These are phyloP conservation scores for Pholiota conissans DNA, from an alignment of 768 basidiomycete genomes.

Conservation along the genomic window DNA sequence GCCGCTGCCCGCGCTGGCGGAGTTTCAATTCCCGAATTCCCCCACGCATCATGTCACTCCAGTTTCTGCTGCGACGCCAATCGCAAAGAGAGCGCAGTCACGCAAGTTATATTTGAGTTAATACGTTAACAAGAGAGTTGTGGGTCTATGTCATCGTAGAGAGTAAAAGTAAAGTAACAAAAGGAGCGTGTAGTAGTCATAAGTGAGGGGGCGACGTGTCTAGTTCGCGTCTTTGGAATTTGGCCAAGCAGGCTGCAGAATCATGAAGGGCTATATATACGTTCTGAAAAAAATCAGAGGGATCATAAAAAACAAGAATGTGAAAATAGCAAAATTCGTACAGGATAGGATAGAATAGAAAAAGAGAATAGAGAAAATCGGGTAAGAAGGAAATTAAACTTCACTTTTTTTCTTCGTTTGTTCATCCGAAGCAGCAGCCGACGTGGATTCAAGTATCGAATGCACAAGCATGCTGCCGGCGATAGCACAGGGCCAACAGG, in stretches of 20 bases:
- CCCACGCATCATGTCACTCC: background rate
- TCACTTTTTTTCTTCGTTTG: slow-evolving; percentile 1
- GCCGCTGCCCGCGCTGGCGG: slow-evolving; percentile 12
- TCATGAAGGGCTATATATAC: slow-evolving; percentile 12
- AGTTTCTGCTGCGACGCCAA: background rate
- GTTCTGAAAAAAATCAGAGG: slow-evolving; percentile 6
- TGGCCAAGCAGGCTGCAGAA: slow-evolving; percentile 9
- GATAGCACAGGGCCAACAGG: background rate
- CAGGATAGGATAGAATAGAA: background rate
- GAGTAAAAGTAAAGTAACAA: slow-evolving; percentile 12
- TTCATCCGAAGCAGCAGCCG: background rate
- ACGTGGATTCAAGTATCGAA: background rate
- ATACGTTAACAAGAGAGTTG: background rate
- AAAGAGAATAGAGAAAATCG: background rate
- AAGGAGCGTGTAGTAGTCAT: slow-evolving; percentile 15
- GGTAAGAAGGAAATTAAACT: background rate
- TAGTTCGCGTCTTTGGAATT: slow-evolving; percentile 16
- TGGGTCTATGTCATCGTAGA: slow-evolving; percentile 3
- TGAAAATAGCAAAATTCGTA: background rate
- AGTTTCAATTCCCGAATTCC: slow-evolving; percentile 16
- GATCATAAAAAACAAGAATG: slow-evolving; percentile 9
- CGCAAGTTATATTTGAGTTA: background rate
- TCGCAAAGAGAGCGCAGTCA: slow-evolving; percentile 2
- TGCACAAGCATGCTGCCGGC: background rate
- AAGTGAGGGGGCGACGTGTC: slow-evolving; percentile 12